These are phyloP conservation scores for Mucor mucedo DNA, from an alignment of 371 early-diverging fungal genomes.

Conservation along the genomic window DNA sequence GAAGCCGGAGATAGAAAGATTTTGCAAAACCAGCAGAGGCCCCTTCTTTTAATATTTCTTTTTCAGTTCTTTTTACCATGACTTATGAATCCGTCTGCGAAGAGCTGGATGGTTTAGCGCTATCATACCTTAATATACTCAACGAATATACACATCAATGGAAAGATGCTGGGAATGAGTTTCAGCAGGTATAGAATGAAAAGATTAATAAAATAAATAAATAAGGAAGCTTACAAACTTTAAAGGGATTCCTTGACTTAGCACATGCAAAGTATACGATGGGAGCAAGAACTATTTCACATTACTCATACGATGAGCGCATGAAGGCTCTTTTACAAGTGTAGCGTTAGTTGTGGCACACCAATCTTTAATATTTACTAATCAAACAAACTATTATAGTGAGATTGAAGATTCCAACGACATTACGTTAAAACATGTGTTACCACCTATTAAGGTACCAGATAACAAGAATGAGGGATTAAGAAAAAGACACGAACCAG, in stretches of 20 bases:
- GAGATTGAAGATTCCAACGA: conserved; percentile 15
- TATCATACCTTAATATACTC: conserved; percentile 40
- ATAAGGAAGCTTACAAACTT: background rate
- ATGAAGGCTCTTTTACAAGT: conserved; percentile 54
- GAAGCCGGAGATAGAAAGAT: too few species aligned
- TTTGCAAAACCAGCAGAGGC: too few species aligned
- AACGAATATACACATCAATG: conserved; percentile 42
- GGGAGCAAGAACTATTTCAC: conserved; percentile 52
- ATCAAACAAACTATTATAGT: conserved; percentile 5
- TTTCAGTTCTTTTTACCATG: background rate
- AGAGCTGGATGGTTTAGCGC: conserved; percentile 37
- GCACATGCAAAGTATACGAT: conserved; percentile 64
- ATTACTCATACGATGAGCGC: conserved; percentile 57
- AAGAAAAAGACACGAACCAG: conserved; percentile 21
- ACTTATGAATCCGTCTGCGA: conserved; percentile 30
- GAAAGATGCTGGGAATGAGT: conserved; percentile 24
- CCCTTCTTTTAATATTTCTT: background rate
- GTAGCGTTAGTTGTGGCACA: conserved; percentile 24
- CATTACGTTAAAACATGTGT: conserved; percentile 1
- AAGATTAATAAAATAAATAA: background rate
- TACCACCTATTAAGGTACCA: conserved; percentile 11
- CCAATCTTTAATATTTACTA: background rate
- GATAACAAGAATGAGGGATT: conserved; percentile 11
- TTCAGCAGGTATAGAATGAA: conserved; percentile 35
- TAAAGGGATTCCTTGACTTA: conserved; percentile 53